Percentiles rank a stretch among this genome's conserved stretches.
Evolutionary conservation across 2,329 filamentous ascomycete species (phyloP).

Genomic region (Calonectria henricotiae): DNA sequence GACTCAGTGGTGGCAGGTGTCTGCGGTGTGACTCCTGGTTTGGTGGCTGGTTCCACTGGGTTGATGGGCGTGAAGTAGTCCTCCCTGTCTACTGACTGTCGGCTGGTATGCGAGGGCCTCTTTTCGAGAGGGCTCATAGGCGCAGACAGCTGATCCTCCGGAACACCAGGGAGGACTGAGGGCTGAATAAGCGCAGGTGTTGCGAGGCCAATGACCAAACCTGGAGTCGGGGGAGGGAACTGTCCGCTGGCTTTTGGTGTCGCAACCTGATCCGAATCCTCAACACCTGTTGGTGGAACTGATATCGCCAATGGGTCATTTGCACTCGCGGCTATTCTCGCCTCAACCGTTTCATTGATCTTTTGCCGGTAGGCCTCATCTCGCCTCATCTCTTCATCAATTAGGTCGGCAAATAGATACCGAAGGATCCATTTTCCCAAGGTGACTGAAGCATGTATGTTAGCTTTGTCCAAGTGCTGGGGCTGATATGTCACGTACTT

Average conservation of each 20-base stretch:
- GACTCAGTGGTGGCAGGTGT: slow-evolving; percentile 64
- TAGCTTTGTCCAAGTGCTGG: slow-evolving; percentile 40
- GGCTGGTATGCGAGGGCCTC: slow-evolving; percentile 70
- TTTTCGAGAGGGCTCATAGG: slow-evolving; percentile 69
- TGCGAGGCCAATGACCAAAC: slow-evolving; percentile 83
- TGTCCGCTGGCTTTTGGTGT: slow-evolving; percentile 78
- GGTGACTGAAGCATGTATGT: slow-evolving; percentile 76
- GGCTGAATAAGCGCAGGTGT: slow-evolving; percentile 69
- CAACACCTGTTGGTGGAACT: slow-evolving; percentile 58
- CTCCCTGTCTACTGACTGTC: slow-evolving; percentile 75
- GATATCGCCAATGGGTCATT: slow-evolving; percentile 75
- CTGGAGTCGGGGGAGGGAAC: slow-evolving; percentile 78
- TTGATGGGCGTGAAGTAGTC: slow-evolving; percentile 85
- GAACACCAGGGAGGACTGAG: slow-evolving; percentile 63
- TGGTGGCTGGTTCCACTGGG: slow-evolving; percentile 65
- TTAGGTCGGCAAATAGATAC: slow-evolving; percentile 90
- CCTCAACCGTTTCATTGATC: slow-evolving; percentile 76
- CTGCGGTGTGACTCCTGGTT: slow-evolving; percentile 66
- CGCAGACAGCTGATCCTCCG: slow-evolving; percentile 64
- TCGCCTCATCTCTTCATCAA: slow-evolving; percentile 90
- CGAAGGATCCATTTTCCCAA: slow-evolving; percentile 96
- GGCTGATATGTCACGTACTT: slow-evolving; percentile 71
- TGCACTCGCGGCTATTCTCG: slow-evolving; percentile 70
- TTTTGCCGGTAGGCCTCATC: slow-evolving; percentile 83
- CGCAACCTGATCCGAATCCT: slow-evolving; percentile 64